Evolutionary conservation across 148 eudicot species (phyloP), one percentile per base, ranked within the genome.

Genomic region (Rhododendron mucronatum): DNA sequence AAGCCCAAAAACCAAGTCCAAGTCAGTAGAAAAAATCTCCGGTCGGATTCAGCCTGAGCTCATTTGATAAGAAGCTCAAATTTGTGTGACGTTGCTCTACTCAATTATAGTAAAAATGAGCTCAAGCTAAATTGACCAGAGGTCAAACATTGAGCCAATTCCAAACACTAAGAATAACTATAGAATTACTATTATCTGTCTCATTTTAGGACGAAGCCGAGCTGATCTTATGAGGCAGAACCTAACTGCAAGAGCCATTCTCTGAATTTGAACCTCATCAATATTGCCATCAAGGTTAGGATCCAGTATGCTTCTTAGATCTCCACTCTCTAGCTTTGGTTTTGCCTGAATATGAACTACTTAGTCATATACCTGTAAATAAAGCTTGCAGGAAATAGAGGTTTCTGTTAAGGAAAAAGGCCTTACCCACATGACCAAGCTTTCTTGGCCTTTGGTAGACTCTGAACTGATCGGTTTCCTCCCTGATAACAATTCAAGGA

Each of bases 351-450:
- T 41, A 63, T 63, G 4, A 76, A 74, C 76, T 78, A 81, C 33
- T 78, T 33, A 21, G 75, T 51, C 69, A 45, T 33, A 45, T 45
- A 45, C 13, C 7, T 2, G 11, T 16, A 73, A 30, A 47, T 35
- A 4, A 16, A 69, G 30, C 33, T 37, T 74, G 73, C 37, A 50
- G 63, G 48, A 84, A 67, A 33, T 37, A 16, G 71, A 44, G 18
- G 20, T 47, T 75, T 51, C 35, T 28, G 47, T 2, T 30, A 37
- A 21, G 48, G 48, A 44, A n/a, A 18, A 30, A 74, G 44, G 33
- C 51, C 98, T 88, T 93, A 95, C 99, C 99, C 99, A 97, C 92
- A 95, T 94, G 85, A 97, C 98, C 86, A 97, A 94, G 90, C 98
- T 97, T 85, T 95, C 94, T 85, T 93, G 95, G 47, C 91, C 93